Conservation (phyloP, 305 asterid genomes). For the Solanum hybrid region DNA sequence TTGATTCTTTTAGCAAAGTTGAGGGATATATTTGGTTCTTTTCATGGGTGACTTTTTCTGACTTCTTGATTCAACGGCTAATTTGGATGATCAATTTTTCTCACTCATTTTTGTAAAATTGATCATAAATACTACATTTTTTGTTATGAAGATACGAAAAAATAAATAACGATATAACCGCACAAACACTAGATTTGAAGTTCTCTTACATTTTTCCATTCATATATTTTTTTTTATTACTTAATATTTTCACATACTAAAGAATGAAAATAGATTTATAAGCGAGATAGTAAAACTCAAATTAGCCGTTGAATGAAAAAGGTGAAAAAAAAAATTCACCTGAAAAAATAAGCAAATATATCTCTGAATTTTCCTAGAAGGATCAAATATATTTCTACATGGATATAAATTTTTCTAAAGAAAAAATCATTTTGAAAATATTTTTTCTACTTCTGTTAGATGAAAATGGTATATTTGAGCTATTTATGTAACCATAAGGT, state of each 20-base stretch:
- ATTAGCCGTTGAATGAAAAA: not conserved
- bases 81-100: not conserved
- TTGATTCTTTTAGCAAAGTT: not conserved
- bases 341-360: not conserved
- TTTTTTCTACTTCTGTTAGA: not conserved
- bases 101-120: no score
- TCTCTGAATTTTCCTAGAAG: not conserved
- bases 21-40: not conserved
- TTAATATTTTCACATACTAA: not conserved
- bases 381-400: not conserved
- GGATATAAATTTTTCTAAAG: not conserved
- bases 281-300: not conserved
- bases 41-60: not conserved
- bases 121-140: not conserved
- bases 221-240: not conserved
- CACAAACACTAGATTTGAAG: not conserved
- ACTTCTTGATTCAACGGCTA: not conserved
- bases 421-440: not conserved
- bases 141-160: not conserved
- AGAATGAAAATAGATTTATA: not conserved
- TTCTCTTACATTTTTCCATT: not conserved
- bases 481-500: no score
- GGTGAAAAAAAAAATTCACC: not conserved
- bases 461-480: not conserved
- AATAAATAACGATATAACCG: not conserved